Evolutionary conservation across 495 filamentous ascomycete species (phyloP).

Genomic region (Amniculicola lignicola): DNA sequence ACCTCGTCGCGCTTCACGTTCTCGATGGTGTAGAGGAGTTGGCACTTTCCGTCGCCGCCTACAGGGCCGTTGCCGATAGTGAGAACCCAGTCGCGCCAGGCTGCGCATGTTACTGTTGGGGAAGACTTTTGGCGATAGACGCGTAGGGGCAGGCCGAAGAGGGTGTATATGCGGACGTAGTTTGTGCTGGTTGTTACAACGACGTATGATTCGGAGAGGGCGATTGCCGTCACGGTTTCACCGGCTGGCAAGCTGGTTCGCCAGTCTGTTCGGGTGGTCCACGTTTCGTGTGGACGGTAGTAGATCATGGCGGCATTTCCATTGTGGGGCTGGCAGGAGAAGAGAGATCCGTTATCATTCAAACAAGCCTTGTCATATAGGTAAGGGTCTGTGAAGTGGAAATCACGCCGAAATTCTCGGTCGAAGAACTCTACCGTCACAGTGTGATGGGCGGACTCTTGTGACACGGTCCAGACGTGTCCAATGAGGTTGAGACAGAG

Average conservation of each 20-base stretch:
- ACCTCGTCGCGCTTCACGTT: slow-evolving; percentile 92
- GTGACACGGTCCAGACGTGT: slow-evolving; percentile 94
- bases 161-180: slow-evolving; percentile 88
- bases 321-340: slow-evolving; percentile 68
- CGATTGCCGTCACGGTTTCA: slow-evolving; percentile 78
- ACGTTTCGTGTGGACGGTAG: slow-evolving; percentile 94
- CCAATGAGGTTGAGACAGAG: slow-evolving; percentile 90
- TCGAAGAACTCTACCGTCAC: slow-evolving; percentile 98
- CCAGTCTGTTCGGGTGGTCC: slow-evolving; percentile 90
- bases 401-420: slow-evolving; percentile 82
- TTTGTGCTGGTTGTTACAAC: slow-evolving; percentile 78
- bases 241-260: slow-evolving; percentile 75
- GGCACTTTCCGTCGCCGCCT: slow-evolving; percentile 68
- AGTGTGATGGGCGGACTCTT: slow-evolving; percentile 81
- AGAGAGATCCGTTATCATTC: slow-evolving; percentile 80
- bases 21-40: slow-evolving; percentile 81
- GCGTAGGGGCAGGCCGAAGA: slow-evolving; percentile 84
- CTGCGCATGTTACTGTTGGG: slow-evolving; percentile 85
- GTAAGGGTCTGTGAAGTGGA: slow-evolving; percentile 95
- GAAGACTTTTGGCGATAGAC: slow-evolving; percentile 87
- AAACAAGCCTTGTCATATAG: slow-evolving; percentile 94
- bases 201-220: slow-evolving; percentile 87
- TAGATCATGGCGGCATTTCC: slow-evolving; percentile 68
- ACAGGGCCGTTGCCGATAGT: slow-evolving; percentile 90
- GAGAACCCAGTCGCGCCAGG: slow-evolving; percentile 90